phyloP scores from a whole-genome alignment of 192 early-diverging fungal species.

The Nowakowskiella sp. region DNA sequence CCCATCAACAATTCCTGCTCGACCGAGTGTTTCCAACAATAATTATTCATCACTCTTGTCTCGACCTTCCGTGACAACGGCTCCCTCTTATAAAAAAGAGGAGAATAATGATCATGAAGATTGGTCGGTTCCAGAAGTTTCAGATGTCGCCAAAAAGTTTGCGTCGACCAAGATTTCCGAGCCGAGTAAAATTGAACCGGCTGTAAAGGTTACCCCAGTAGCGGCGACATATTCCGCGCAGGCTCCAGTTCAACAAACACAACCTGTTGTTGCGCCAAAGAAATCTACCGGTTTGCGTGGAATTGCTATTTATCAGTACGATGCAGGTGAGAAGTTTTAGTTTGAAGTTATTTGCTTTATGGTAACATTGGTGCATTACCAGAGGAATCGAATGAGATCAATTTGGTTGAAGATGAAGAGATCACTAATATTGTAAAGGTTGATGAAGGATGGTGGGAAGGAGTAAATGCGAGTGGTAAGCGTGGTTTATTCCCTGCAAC shows the following conservation, averaged over 20 bases:
- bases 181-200: constrained; percentile 13
- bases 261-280: constrained; percentile 5
- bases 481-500: constrained; percentile 78
- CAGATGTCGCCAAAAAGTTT: too few species aligned
- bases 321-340: constrained; percentile 36
- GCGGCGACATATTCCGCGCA: not conserved
- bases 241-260: constrained; percentile 6
- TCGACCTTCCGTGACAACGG: too few species aligned
- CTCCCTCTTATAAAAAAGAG: too few species aligned
- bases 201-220: constrained; percentile 13
- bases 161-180: too few species aligned
- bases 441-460: constrained; percentile 92
- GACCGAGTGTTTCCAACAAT: too few species aligned
- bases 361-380: not conserved
- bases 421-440: constrained; percentile 70
- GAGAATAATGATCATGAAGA: too few species aligned
- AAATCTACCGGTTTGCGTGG: constrained; percentile 39
- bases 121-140: too few species aligned
- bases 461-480: constrained; percentile 62
- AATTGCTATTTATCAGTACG: constrained; percentile 70
- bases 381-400: constrained; percentile 77
- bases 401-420: constrained; percentile 72
- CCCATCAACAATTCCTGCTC: not conserved
- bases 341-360: not conserved
- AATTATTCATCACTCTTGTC: too few species aligned